These are phyloP conservation scores for Adansonia rubrostipa DNA, from an alignment of 441 rosid species.

Conservation along the genomic window DNA sequence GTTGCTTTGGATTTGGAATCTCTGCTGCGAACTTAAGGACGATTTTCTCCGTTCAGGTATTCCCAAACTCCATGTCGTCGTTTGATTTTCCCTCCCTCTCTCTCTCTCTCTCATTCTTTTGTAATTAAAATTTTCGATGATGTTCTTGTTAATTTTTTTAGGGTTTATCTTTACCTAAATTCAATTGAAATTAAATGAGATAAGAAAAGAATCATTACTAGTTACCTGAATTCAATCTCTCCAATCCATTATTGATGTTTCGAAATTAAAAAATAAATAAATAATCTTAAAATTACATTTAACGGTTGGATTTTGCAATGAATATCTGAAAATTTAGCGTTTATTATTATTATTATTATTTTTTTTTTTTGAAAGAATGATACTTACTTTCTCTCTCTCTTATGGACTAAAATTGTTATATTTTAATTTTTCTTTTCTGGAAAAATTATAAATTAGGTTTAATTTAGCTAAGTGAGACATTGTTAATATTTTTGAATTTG, in stretches of 20 bases:
- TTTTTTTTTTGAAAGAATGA: not conserved
- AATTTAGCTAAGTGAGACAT: not conserved
- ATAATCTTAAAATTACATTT: not conserved
- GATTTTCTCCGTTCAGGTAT: conserved; percentile 10
- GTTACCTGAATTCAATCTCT: not conserved
- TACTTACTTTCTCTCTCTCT: not conserved
- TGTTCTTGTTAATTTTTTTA: not conserved
- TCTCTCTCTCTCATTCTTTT: not conserved
- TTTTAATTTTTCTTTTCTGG: not conserved
- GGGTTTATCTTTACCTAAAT: conserved; percentile 15
- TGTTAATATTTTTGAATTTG: not conserved
- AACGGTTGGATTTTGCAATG: not conserved
- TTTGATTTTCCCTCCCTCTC: not conserved
- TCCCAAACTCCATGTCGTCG: too few species aligned
- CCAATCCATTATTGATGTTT: not conserved
- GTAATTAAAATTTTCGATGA: not conserved
- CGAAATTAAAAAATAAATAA: not conserved
- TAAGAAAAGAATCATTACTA: not conserved
- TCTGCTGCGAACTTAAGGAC: not conserved
- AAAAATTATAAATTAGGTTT: too few species aligned
- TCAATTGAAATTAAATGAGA: not conserved
- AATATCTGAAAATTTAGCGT: not conserved
- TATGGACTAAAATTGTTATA: not conserved
- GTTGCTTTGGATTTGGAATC: not conserved
- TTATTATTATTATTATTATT: not conserved